These are phyloP conservation scores for Venturia aucupariae DNA, from an alignment of 2,329 filamentous ascomycete genomes.

Conservation along the genomic window DNA sequence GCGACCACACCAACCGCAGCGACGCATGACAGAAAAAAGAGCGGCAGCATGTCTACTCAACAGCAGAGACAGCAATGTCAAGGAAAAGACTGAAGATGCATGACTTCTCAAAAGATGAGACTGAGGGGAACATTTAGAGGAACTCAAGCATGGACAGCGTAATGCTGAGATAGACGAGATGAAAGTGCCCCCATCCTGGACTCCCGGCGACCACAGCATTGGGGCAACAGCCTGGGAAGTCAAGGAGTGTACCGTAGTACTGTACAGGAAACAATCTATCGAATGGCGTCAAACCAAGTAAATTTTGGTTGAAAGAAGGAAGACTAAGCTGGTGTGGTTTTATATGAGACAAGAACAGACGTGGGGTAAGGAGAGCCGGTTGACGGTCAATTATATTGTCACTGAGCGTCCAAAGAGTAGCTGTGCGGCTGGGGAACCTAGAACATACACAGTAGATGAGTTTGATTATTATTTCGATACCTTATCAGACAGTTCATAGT, in stretches of 20 bases:
- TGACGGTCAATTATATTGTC: neutral
- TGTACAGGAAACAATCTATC: neutral
- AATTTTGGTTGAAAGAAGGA: neutral
- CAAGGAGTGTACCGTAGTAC: too few species aligned
- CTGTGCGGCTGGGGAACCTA: neutral
- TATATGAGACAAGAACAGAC: neutral
- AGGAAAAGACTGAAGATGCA: neutral
- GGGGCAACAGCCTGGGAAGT: neutral
- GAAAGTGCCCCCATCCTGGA: neutral
- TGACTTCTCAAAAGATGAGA: neutral
- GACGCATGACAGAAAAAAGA: conserved; percentile 3
- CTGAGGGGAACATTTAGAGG: neutral
- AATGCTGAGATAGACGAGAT: conserved; percentile 7
- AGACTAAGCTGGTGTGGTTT: neutral
- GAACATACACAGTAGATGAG: neutral
- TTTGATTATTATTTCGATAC: neutral
- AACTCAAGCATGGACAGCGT: neutral
- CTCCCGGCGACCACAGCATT: neutral
- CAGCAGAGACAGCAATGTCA: neutral
- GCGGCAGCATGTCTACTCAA: neutral
- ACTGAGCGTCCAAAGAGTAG: neutral
- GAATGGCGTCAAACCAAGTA: neutral
- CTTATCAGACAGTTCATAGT: too few species aligned
- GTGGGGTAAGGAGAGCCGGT: neutral
- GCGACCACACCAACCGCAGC: neutral